These are phyloP conservation scores for Hericium alpestre DNA, from an alignment of 768 basidiomycete genomes.

Conservation along the genomic window DNA sequence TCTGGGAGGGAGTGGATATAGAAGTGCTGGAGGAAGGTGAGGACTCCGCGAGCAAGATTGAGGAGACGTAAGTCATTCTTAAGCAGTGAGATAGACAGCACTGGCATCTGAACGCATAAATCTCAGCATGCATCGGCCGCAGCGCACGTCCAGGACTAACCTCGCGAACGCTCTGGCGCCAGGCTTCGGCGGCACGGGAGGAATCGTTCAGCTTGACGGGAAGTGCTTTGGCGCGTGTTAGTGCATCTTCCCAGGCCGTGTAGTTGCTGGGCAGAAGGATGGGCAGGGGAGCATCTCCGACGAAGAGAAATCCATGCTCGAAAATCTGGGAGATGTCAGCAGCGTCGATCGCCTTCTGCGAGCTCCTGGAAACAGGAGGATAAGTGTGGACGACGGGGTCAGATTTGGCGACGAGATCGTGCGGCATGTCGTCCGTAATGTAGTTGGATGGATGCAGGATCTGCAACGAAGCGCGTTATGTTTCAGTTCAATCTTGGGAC, in stretches of 20 bases:
- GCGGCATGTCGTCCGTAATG: too few species aligned
- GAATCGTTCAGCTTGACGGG: background rate
- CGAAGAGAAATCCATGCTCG: background rate
- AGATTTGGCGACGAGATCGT: too few species aligned
- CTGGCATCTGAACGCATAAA: background rate
- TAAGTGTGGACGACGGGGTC: too few species aligned
- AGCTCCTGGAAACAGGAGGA: too few species aligned
- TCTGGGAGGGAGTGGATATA: conserved; percentile 1
- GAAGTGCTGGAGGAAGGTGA: background rate
- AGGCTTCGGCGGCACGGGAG: background rate
- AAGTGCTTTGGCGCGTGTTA: background rate
- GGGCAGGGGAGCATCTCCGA: background rate
- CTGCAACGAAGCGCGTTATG: too few species aligned
- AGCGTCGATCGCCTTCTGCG: background rate
- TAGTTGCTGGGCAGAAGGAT: background rate
- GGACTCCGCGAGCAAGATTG: background rate
- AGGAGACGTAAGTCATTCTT: background rate
- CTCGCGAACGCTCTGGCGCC: background rate
- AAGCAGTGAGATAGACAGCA: background rate
- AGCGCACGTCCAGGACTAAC: background rate
- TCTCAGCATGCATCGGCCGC: too few species aligned
- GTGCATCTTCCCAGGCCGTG: background rate
- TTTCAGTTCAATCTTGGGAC: too few species aligned
- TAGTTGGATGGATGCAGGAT: too few species aligned
- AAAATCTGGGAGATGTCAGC: background rate